Percentiles rank a stretch among this genome's conserved stretches.
Conservation (phyloP, 306 rosid genomes). For the Cucumis melo region DNA sequence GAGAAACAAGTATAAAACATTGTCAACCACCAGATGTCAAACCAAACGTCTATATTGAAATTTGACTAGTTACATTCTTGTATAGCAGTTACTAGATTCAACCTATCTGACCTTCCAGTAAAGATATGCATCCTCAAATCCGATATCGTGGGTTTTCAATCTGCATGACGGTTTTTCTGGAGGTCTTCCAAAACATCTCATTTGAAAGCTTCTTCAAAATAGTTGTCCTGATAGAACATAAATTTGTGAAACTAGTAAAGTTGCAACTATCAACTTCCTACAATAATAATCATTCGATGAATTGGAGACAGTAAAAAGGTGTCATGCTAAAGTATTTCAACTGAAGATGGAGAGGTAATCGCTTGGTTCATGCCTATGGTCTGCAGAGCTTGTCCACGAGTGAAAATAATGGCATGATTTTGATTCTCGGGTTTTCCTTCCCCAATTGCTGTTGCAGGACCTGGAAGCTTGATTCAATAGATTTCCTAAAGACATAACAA, state of each 20-base stretch:
- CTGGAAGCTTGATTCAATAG: conserved; percentile 96
- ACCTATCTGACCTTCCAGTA: conserved; percentile 72
- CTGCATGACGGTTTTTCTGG: conserved; percentile 32
- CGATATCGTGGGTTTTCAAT: conserved; percentile 64
- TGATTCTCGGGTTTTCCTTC: conserved; percentile 99
- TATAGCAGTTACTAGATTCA: conserved; percentile 7
- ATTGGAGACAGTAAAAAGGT: neutral
- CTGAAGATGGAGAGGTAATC: no score
- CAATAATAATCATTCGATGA: conserved; percentile 51
- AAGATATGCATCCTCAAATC: conserved; percentile 95
- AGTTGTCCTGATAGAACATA: conserved; percentile 47
- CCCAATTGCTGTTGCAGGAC: conserved; percentile 74
- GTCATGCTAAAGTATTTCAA: no score
- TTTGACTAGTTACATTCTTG: neutral
- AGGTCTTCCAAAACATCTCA: conserved; percentile 90
- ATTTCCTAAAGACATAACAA: conserved; percentile 42
- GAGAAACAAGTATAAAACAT: conserved; percentile 12
- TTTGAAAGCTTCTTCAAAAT: conserved; percentile 97
- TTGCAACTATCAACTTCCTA: neutral
- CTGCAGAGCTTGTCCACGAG: conserved; percentile 96
- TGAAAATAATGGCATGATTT: conserved; percentile 93
- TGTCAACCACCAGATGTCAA: neutral
- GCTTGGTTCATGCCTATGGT: conserved; percentile 99
- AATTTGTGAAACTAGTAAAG: neutral
- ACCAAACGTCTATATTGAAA: neutral